Evolutionary conservation across 78 protist genomes (phyloP).

Genomic region (Dictyostelium citrinum): DNA sequence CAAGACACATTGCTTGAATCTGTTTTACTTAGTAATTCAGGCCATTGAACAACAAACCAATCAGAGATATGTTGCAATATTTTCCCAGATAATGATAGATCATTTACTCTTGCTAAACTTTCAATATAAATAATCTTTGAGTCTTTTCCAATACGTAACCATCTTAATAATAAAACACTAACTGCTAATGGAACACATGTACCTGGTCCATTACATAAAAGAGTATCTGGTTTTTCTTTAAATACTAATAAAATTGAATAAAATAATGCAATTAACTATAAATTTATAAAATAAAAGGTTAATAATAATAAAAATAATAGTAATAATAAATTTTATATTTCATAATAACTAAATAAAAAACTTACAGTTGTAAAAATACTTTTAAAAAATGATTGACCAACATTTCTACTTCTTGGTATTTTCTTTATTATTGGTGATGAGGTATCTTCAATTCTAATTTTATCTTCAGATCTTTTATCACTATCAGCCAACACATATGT

Average conservation of each 20-base stretch:
- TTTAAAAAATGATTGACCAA: slow-evolving; percentile 82
- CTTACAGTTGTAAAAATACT: slow-evolving; percentile 78
- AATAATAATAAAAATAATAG: too few relatives aligned
- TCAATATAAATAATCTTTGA: slow-evolving; percentile 80
- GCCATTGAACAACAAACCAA: slow-evolving; percentile 83
- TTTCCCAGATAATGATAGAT: slow-evolving; percentile 78
- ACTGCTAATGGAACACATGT: slow-evolving; percentile 82
- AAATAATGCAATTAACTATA: slow-evolving; percentile 48
- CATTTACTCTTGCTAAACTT: slow-evolving; percentile 78
- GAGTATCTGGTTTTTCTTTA: slow-evolving; percentile 51
- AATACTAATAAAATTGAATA: slow-evolving; percentile 48
- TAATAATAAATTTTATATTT: too few relatives aligned
- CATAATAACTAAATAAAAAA: background rate
- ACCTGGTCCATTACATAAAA: slow-evolving; percentile 88
- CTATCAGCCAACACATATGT: slow-evolving; percentile 73
- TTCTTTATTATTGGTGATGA: background rate
- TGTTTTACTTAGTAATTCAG: background rate
- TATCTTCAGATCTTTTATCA: slow-evolving; percentile 64
- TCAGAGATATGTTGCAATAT: slow-evolving; percentile 65
- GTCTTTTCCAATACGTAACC: background rate
- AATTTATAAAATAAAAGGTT: background rate
- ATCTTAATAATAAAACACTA: slow-evolving; percentile 41
- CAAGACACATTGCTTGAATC: slow-evolving; percentile 11
- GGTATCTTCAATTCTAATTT: background rate
- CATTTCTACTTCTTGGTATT: slow-evolving; percentile 81